phyloP scores from a whole-genome alignment of 768 basidiomycete genomes.

The Russula dissimulans region DNA sequence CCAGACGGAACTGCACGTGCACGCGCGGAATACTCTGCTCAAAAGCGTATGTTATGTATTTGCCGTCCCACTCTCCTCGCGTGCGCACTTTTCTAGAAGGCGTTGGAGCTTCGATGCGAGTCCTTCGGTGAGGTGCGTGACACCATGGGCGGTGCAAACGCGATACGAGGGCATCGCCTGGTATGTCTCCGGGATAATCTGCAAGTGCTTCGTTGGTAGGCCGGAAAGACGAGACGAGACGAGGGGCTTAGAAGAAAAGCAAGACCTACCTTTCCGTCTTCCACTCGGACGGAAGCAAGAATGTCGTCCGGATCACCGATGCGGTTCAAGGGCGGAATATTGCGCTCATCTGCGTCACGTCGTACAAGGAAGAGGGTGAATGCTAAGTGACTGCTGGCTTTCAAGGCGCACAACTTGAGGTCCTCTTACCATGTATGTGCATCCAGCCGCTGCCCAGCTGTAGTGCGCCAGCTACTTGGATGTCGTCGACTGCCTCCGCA shows the following conservation, averaged over 20 bases:
- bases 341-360: conserved; percentile 44
- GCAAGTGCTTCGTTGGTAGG: background rate
- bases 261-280: conserved; percentile 49
- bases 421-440: conserved; percentile 55
- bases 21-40: too few relatives aligned
- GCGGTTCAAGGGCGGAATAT: conserved; percentile 62
- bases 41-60: background rate
- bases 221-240: background rate
- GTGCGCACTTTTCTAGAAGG: conserved; percentile 29
- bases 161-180: conserved; percentile 81
- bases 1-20: too few relatives aligned
- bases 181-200: conserved; percentile 68
- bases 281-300: conserved; percentile 63
- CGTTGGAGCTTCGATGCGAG: conserved; percentile 41
- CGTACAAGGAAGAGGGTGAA: background rate
- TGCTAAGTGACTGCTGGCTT: background rate
- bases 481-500: conserved; percentile 49
- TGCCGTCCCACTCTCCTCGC: conserved; percentile 24
- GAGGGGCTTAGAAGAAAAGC: background rate
- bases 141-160: conserved; percentile 66
- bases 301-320: conserved; percentile 84
- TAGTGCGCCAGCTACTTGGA: conserved; percentile 53
- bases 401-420: too few relatives aligned
- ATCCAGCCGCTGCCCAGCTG: conserved; percentile 76
- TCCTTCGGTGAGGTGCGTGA: conserved; percentile 59